Evolutionary conservation across 371 early-diverging fungal species (phyloP).

Genomic region (Coemansia sp.): DNA sequence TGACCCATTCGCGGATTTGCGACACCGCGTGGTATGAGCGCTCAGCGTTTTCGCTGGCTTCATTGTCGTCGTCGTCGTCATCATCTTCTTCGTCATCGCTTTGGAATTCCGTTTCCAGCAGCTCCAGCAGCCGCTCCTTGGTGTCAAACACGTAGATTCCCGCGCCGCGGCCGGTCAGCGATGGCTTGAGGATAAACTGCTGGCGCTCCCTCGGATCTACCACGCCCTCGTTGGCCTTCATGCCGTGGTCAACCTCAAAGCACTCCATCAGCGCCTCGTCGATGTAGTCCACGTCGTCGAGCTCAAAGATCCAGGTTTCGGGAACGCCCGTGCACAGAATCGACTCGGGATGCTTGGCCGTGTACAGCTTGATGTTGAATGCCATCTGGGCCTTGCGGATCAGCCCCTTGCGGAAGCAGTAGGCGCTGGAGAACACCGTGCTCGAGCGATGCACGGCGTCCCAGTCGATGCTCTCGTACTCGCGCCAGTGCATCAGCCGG

Average conservation of each 20-base stretch:
- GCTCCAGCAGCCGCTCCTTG: slow-evolving; percentile 53
- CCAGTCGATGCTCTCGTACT: slow-evolving; percentile 69
- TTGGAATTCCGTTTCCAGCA: slow-evolving; percentile 54
- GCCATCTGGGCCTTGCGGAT: slow-evolving; percentile 69
- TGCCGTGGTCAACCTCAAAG: slow-evolving; percentile 64
- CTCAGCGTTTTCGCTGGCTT: slow-evolving; percentile 1
- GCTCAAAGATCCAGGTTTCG: slow-evolving; percentile 67
- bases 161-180: slow-evolving; percentile 67
- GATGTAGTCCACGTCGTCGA: slow-evolving; percentile 70
- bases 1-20: slow-evolving; percentile 71
- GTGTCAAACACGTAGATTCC: slow-evolving; percentile 70
- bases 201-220: slow-evolving; percentile 18
- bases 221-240: slow-evolving; percentile 53
- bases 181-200: slow-evolving; percentile 70
- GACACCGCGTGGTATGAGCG: slow-evolving; percentile 36
- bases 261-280: slow-evolving; percentile 74
- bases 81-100: slow-evolving; percentile 51
- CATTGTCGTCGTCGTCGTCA: slow-evolving; percentile 33
- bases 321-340: slow-evolving; percentile 60
- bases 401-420: slow-evolving; percentile 68
- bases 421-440: slow-evolving; percentile 56
- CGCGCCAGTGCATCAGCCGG: slow-evolving; percentile 62
- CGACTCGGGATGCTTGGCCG: slow-evolving; percentile 59
- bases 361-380: slow-evolving; percentile 60
- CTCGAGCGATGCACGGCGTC: slow-evolving; percentile 47